Base-by-base conservation (phyloP, 129 eudicot species). In the Pulicaria dysenterica region DNA sequence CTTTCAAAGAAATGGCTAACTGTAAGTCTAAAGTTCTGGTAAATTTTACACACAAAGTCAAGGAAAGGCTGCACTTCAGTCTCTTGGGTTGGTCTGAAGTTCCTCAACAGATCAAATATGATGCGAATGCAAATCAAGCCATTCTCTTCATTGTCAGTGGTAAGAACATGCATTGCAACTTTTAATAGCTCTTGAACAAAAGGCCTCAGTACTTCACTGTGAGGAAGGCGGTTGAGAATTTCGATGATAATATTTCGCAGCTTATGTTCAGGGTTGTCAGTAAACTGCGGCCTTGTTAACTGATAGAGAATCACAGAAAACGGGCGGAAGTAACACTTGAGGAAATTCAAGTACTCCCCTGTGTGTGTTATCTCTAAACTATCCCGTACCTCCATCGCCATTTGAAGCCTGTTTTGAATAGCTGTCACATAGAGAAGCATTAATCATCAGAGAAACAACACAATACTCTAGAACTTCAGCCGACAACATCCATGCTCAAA, bases 351-450 rank as follows among this genome's bases (percentile, higher is more conserved):
- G 80, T 94, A 94, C 83, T 94, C 98, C 75, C 96, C 96, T 31
- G 98, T 94, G 73, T 94, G 97, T 15, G 97, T 86, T 57, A 90
- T 94, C 87, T 94, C 98, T 64, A 94, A 74, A 79, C 98, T 94
- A 65, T 94, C 98, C 77, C 96, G 84, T n/a, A 94, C 97, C 88
- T 94, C 98, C 97, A 88, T 94, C n/a, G 89, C 98, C 98, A 90
- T 90, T 66, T 90, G 96, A 45, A 90, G 81, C 81, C 98, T 85
- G 57, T 67, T 54, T 74, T 87, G 93, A 56, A 94, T 90, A 67
- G 95, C 96, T 94, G 82, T 70, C 42, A 57, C 70, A 57, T 15
- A 19, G 14, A 46, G 38, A 73, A 17, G 39, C 68, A 56, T 39
- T 36, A 58, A 40, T 38, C 71, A 79, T 5, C n/a, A 5, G 37